Conservation (phyloP, 306 rosid genomes). For the Senna siamea region DNA sequence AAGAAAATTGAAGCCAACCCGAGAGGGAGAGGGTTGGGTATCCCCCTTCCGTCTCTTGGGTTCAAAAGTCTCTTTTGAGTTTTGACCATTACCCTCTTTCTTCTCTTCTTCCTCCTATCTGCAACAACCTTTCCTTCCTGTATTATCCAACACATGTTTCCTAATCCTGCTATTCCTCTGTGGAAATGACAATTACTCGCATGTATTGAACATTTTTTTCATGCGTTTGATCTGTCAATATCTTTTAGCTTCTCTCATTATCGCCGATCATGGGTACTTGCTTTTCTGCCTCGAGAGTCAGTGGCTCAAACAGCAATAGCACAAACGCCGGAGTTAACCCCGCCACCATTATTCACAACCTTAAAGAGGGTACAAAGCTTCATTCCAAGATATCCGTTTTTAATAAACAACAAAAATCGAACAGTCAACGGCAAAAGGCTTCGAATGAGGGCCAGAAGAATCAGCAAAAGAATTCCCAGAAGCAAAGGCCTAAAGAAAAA, state of each 20-base stretch:
- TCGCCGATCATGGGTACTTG: conserved; percentile 50
- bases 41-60: neutral
- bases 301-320: conserved; percentile 48
- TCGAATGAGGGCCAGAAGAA: conserved; percentile 45
- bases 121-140: conserved; percentile 50
- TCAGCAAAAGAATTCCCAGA: conserved; percentile 24
- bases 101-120: conserved; percentile 63
- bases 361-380: conserved; percentile 11
- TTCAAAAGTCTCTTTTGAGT: conserved; percentile 56
- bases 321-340: neutral
- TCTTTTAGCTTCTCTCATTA: conserved; percentile 22
- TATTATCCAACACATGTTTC: neutral
- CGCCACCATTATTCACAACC: conserved; percentile 38
- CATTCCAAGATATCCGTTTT: conserved; percentile 3
- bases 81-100: conserved; percentile 71
- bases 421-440: conserved; percentile 33
- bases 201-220: conserved; percentile 26
- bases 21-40: neutral
- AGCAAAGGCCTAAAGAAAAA: conserved; percentile 36
- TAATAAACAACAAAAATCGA: conserved; percentile 21
- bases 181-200: conserved; percentile 9
- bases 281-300: conserved; percentile 47
- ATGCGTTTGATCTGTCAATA: conserved; percentile 33
- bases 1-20: neutral
- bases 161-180: neutral